Base-by-base conservation (phyloP, 2,329 filamentous ascomycete species). In the Tolypocladium pustulatum region DNA sequence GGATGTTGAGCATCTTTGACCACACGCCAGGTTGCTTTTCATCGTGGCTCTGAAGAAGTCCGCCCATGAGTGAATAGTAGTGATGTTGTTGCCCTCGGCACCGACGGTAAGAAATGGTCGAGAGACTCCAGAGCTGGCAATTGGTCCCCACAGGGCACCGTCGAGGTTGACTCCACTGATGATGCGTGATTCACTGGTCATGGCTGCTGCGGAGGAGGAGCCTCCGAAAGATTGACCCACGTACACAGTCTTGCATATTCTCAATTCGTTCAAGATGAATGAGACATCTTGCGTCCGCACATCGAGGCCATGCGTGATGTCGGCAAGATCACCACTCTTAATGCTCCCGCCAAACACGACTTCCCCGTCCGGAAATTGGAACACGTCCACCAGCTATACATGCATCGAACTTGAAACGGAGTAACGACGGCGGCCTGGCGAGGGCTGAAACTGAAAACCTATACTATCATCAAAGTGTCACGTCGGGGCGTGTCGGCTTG, bases 331-430 rank as follows among this genome's bases (percentile, higher is more conserved):
- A 10, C 56, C 59, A 4, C 57, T 63, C 3, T 37, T 37, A 25
- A 69, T 62, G 27, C 56, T 46, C 2, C 63, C 64, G 20, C 65
- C 65, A 51, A 62, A 69, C 27, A 69, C 65, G 9, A 71, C 60
- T 2, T 64, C 66, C 7, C 69, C 73, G 58, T 75, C 66, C 2
- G 72, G 71, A 54, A 73, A 76, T 54, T 74, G 67, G 13, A 78
- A 70, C n/a, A 76, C 67, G 36, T 70, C 65, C n/a, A n/a, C n/a
- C n/a, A n/a, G n/a, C n/a, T n/a, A n/a, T n/a, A n/a, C n/a, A n/a
- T n/a, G n/a, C n/a, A n/a, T n/a, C n/a, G n/a, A n/a, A n/a, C n/a
- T n/a, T n/a, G n/a, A n/a, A n/a, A n/a, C n/a, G n/a, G n/a, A n/a
- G n/a, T n/a, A n/a, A n/a, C n/a, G n/a, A n/a, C n/a, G n/a, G n/a